phyloP scores from a whole-genome alignment of 768 basidiomycete genomes.

The Mycena albidolilacea region DNA sequence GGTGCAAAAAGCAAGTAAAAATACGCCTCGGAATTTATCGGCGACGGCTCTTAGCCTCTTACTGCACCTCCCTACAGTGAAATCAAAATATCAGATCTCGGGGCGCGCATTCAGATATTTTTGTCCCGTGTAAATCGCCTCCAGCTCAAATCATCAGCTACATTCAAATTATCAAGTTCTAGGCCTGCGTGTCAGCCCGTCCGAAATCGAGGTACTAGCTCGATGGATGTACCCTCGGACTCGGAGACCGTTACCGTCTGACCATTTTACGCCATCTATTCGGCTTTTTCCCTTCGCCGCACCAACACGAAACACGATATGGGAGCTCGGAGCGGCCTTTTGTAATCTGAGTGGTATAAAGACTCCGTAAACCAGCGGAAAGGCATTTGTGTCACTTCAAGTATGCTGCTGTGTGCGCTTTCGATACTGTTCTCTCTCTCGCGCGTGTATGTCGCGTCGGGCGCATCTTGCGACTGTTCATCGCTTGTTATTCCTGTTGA shows the following conservation, averaged over 20 bases:
- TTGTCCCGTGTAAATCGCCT: constrained; percentile 2
- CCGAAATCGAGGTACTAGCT: not conserved
- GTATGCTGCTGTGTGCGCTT: too few relatives aligned
- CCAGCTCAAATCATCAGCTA: constrained; percentile 6
- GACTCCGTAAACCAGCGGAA: too few relatives aligned
- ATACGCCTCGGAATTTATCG: constrained; percentile 3
- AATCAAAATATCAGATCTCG: not conserved
- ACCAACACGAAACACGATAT: constrained; percentile 6
- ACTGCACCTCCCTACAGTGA: not conserved
- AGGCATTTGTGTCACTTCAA: too few relatives aligned
- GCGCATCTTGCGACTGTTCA: too few relatives aligned
- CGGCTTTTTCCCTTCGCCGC: constrained; percentile 2
- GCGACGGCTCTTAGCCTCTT: not conserved
- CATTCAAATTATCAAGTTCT: not conserved
- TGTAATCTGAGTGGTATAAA: not conserved
- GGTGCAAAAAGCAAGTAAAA: not conserved
- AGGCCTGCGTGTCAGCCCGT: constrained; percentile 5
- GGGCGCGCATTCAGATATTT: not conserved
- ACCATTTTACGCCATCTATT: constrained; percentile 2
- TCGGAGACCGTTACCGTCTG: constrained; percentile 3
- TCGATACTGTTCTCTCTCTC: too few relatives aligned
- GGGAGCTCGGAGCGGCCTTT: not conserved
- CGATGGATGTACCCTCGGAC: constrained; percentile 6
- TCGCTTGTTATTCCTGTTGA: too few relatives aligned
- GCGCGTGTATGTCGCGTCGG: too few relatives aligned